These are phyloP conservation scores for Rhodosporidiobolus odoratus DNA, from an alignment of 768 basidiomycete genomes.

Conservation along the genomic window DNA sequence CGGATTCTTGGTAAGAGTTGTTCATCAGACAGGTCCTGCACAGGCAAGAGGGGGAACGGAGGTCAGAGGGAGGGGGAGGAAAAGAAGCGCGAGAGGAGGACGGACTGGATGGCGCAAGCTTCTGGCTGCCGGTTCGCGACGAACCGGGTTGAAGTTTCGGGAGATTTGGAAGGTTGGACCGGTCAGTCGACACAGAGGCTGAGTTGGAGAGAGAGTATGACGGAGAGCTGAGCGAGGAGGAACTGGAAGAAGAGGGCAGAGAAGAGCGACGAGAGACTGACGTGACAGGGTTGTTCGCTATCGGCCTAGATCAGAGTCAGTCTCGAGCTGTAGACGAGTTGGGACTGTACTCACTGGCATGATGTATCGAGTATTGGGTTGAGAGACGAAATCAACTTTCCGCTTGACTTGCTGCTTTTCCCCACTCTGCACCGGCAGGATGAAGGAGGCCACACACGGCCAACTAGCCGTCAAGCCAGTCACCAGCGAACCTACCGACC, in stretches of 20 bases:
- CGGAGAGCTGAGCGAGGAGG: not conserved
- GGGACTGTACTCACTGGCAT: too few species aligned
- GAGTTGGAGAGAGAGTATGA: too few species aligned
- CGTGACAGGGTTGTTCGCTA: not conserved
- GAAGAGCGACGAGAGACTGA: not conserved
- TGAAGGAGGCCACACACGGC: too few species aligned
- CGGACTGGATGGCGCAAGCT: slow-evolving; percentile 36
- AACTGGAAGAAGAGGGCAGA: not conserved
- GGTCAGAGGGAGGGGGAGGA: not conserved
- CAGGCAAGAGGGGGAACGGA: not conserved
- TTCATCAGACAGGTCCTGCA: slow-evolving; percentile 22
- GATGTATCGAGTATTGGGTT: too few species aligned
- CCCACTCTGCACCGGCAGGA: too few species aligned
- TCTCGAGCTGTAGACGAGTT: too few species aligned
- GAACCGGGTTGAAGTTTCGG: too few species aligned
- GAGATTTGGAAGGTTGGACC: too few species aligned
- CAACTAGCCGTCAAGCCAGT: not conserved
- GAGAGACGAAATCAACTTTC: too few species aligned
- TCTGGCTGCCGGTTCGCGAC: slow-evolving; percentile 15
- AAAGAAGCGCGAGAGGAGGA: not conserved
- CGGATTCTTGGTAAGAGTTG: slow-evolving; percentile 18
- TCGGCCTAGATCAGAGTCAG: too few species aligned
- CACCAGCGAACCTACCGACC: not conserved
- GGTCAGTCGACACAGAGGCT: too few species aligned
- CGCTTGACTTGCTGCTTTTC: too few species aligned